phyloP scores from a whole-genome alignment of 495 filamentous ascomycete species.

The Darksidea phi region DNA sequence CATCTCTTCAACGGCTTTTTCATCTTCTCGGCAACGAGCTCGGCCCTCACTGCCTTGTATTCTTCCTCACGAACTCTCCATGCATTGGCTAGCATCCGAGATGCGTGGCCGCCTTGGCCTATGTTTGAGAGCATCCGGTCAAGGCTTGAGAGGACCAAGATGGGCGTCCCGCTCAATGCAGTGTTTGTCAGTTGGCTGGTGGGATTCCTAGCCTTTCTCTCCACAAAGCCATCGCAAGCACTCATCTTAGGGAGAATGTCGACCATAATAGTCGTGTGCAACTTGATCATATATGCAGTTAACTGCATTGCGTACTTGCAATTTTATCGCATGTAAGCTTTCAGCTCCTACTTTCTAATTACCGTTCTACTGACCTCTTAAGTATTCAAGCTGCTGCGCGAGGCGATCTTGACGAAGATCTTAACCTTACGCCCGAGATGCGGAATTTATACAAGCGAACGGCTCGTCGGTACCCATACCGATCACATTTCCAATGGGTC shows the following conservation, averaged over 20 bases:
- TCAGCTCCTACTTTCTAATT: no score
- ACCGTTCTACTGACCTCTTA: no score
- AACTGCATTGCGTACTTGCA: conserved; percentile 48
- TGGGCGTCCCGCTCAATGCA: conserved; percentile 52
- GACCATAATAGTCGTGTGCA: conserved; percentile 47
- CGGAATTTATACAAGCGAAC: conserved; percentile 44
- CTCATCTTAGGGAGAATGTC: conserved; percentile 40
- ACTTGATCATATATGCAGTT: conserved; percentile 45
- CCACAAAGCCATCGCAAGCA: conserved; percentile 38
- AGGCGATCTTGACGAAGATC: conserved; percentile 16
- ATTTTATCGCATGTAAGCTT: conserved; percentile 40
- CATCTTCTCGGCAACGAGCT: conserved; percentile 48
- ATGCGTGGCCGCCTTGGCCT: conserved; percentile 41
- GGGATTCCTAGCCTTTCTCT: conserved; percentile 52
- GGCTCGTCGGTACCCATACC: conserved; percentile 47
- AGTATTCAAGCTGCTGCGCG: conserved; percentile 9
- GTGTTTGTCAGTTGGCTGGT: conserved; percentile 50
- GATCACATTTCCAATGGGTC: conserved; percentile 49
- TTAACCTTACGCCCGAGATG: conserved; percentile 36
- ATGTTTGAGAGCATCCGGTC: conserved; percentile 35
- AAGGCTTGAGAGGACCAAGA: conserved; percentile 43
- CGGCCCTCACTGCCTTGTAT: conserved; percentile 49
- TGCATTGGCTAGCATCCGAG: conserved; percentile 44
- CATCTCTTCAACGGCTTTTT: conserved; percentile 52
- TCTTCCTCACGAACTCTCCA: conserved; percentile 49